Evolutionary conservation across 73 alveolate genomes (phyloP).

Genomic region (Diophrys sp.): DNA sequence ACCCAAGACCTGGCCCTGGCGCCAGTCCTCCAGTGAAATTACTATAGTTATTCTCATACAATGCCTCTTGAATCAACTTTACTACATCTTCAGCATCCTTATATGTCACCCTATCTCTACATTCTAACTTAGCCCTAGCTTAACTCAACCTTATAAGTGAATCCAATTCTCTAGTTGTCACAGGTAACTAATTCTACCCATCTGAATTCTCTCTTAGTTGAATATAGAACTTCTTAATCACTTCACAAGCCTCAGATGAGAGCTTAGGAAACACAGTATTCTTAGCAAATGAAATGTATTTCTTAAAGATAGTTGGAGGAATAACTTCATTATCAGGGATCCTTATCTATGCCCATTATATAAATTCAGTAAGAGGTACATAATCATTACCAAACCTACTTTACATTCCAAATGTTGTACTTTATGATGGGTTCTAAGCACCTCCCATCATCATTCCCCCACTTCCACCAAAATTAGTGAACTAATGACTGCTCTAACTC

Average conservation of each 20-base stretch:
- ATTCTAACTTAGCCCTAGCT: constrained; percentile 82
- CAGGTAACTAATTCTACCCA: constrained; percentile 56
- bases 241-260: constrained; percentile 73
- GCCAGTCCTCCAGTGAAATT: neutral
- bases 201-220: constrained; percentile 65
- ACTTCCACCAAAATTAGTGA: too few relatives aligned
- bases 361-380: neutral
- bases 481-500: too few relatives aligned
- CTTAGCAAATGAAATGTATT: constrained; percentile 62
- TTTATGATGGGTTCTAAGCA: too few relatives aligned
- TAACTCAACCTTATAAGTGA: constrained; percentile 74
- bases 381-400: neutral
- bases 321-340: constrained; percentile 36
- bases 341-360: neutral
- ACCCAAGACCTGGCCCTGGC: too few relatives aligned
- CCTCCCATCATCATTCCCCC: too few relatives aligned
- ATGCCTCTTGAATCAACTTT: constrained; percentile 71
- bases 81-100: constrained; percentile 84
- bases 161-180: constrained; percentile 82
- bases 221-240: constrained; percentile 67
- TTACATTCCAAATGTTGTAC: too few relatives aligned
- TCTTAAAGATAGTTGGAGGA: constrained; percentile 56
- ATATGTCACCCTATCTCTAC: constrained; percentile 61
- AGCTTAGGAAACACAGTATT: constrained; percentile 63
- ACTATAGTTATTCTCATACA: constrained; percentile 44